Evolutionary conservation across 169 alveolate species (phyloP).

Genomic region (Fabrea salina): DNA sequence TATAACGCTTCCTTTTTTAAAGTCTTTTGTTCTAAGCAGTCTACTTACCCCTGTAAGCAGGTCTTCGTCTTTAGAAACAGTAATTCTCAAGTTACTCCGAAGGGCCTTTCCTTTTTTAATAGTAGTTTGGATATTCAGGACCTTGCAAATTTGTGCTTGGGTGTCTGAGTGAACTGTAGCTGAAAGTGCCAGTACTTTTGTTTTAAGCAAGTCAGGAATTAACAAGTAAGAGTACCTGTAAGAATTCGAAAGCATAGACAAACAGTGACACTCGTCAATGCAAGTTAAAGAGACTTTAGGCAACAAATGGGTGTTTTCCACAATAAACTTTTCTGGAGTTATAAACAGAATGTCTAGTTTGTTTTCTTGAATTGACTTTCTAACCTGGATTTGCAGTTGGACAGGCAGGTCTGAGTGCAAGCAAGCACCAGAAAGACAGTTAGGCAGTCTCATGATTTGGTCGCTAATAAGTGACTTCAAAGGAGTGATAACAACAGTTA

Average conservation of each 20-base stretch:
- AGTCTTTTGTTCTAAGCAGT: neutral
- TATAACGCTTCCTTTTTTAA: conserved; percentile 7
- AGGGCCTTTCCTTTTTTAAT: neutral
- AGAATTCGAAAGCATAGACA: conserved; percentile 59
- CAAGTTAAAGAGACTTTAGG: conserved; percentile 62
- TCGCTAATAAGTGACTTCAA: conserved; percentile 79
- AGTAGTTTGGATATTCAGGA: neutral
- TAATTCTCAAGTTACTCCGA: neutral
- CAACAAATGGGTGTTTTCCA: conserved; percentile 45
- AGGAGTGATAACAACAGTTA: conserved; percentile 79
- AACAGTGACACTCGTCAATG: conserved; percentile 83
- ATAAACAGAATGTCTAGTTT: conserved; percentile 72
- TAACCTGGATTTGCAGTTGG: conserved; percentile 42
- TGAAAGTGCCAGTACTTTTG: conserved; percentile 66
- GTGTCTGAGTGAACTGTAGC: conserved; percentile 83
- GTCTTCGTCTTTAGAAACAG: conserved; percentile 15
- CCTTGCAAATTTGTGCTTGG: conserved; percentile 33
- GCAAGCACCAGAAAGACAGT: conserved; percentile 66
- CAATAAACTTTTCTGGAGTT: conserved; percentile 80
- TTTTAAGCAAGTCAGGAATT: conserved; percentile 67
- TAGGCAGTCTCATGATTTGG: conserved; percentile 61
- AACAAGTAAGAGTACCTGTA: conserved; percentile 77
- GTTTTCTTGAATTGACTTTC: conserved; percentile 54
- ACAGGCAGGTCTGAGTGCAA: conserved; percentile 61
- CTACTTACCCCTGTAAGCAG: neutral